Conservation (phyloP, 2,329 filamentous ascomycete genomes). For the Phyllosticta citrichinensis region DNA sequence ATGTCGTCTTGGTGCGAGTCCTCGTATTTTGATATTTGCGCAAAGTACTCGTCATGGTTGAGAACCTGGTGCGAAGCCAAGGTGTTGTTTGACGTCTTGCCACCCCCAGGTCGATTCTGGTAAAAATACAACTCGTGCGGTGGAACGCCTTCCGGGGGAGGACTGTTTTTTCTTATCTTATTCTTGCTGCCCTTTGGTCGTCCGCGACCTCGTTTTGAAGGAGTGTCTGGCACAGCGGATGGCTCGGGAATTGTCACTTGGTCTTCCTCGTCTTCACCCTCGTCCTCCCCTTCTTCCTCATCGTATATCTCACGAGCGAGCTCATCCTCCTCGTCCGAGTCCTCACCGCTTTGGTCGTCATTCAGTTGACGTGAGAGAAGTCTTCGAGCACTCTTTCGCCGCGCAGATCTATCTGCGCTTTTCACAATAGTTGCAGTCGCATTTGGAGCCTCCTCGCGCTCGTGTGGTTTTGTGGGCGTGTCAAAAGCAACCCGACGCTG, state of each 20-base stretch:
- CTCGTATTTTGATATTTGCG: constrained; percentile 50
- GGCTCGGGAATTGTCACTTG: constrained; percentile 33
- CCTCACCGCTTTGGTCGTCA: constrained; percentile 58
- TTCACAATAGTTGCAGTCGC: constrained; percentile 54
- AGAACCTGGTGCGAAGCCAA: constrained; percentile 65
- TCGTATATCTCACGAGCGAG: constrained; percentile 61
- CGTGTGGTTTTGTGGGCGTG: constrained; percentile 30
- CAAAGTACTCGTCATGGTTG: constrained; percentile 87
- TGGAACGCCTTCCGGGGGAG: constrained; percentile 71
- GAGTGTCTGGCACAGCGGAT: constrained; percentile 39
- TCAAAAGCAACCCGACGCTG: constrained; percentile 37
- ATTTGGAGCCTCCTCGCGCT: constrained; percentile 45
- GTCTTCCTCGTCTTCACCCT: constrained; percentile 23
- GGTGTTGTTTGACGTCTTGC: constrained; percentile 80
- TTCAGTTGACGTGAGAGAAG: constrained; percentile 63
- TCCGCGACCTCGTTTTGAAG: constrained; percentile 33
- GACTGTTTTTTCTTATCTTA: constrained; percentile 55
- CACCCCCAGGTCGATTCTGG: constrained; percentile 72
- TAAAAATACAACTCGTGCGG: constrained; percentile 89
- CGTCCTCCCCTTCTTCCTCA: constrained; percentile 40
- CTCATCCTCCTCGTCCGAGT: constrained; percentile 56
- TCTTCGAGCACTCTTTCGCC: constrained; percentile 70
- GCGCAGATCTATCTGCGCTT: constrained; percentile 75
- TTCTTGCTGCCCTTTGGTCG: constrained; percentile 45
- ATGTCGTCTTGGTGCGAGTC: constrained; percentile 65